Evolutionary conservation across 2,329 filamentous ascomycete species (phyloP).

Genomic region (Bipolaris zeicola): DNA sequence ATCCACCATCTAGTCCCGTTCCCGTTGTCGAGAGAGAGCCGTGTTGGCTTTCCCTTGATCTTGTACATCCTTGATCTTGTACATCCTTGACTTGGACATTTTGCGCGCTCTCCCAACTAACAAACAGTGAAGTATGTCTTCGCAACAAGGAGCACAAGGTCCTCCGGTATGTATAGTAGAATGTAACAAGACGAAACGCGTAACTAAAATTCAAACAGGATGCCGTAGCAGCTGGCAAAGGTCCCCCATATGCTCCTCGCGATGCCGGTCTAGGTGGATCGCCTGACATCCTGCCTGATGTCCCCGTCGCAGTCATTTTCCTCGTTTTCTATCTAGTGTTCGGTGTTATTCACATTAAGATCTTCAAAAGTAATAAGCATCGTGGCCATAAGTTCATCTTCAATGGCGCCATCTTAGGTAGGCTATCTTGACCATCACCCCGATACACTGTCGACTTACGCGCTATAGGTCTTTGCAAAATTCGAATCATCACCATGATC

Average conservation of each 20-base stretch:
- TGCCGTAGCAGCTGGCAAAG: conserved; percentile 5
- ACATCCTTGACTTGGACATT: conserved; percentile 3
- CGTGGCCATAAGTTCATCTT: conserved; percentile 53
- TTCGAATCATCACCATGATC: conserved; percentile 51
- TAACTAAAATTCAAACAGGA: conserved; percentile 18
- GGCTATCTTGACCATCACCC: conserved; percentile 1
- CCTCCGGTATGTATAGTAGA: conserved; percentile 12
- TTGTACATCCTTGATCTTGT: not conserved
- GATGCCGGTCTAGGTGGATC: conserved; percentile 36
- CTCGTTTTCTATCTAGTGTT: conserved; percentile 50
- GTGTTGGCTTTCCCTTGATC: conserved; percentile 13
- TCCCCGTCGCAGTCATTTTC: conserved; percentile 50
- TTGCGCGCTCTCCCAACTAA: conserved; percentile 7
- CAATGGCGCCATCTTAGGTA: conserved; percentile 51
- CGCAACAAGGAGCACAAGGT: conserved; percentile 13
- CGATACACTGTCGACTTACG: conserved; percentile 14
- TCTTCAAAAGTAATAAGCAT: conserved; percentile 48
- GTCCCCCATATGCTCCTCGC: conserved; percentile 40
- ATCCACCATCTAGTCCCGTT: conserved; percentile 23
- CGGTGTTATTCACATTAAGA: conserved; percentile 50
- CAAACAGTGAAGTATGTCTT: conserved; percentile 18
- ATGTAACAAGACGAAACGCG: not conserved
- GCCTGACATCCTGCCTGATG: conserved; percentile 45
- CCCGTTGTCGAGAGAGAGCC: conserved; percentile 5
- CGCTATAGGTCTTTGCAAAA: conserved; percentile 51